Evolutionary conservation across 768 basidiomycete genomes (phyloP), one percentile per base, ranked within the genome.

Genomic region (Strobilomyces confusus): DNA sequence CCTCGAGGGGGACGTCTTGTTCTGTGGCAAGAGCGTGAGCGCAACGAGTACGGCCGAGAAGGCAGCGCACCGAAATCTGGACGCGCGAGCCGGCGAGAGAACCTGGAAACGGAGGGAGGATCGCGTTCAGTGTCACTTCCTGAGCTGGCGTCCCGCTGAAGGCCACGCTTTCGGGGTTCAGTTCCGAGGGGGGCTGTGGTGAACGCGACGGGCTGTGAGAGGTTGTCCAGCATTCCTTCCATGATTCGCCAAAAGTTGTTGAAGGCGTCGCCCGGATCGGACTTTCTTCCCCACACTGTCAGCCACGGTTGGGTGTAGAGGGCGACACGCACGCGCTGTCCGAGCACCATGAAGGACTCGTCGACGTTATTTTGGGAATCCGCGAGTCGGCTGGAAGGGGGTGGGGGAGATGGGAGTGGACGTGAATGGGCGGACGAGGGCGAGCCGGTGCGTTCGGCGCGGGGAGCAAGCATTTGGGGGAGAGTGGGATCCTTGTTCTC

Each of bases 201-300:
- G 63, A 93, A 93, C 15, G 91, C 91, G 23, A 83, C 75, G 0
- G 80, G 80, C 61, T 90, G 88, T 5, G 88, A 86, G n/a, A 93
- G 76, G 61, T 90, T 87, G 61, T 92, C 89, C 43, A 92, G 69
- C 82, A 91, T 86, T 37, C 84, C 88, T 69, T 92, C 89, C 75
- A 92, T 86, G 45, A 88, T 87, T 59, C 80, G 83, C 91, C 91
- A 93, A 63, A 92, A 93, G 60, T 89, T 81, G 63, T 91, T 90
- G 73, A 93, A 93, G 5, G 89, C 84, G 63, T 93, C 91, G 5
- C 86, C 83, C 3, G 89, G 85, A 63, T 93, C 91, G 54, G 84
- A 84, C 87, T 56, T 51, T 50, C 7, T 38, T 15, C 42, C 29
- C 15, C 22, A 23, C 14, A 25, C 8, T 23, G 22, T 25, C 23